Conservation (phyloP, 2,329 filamentous ascomycete genomes). For the Samsoniella hepiali region DNA sequence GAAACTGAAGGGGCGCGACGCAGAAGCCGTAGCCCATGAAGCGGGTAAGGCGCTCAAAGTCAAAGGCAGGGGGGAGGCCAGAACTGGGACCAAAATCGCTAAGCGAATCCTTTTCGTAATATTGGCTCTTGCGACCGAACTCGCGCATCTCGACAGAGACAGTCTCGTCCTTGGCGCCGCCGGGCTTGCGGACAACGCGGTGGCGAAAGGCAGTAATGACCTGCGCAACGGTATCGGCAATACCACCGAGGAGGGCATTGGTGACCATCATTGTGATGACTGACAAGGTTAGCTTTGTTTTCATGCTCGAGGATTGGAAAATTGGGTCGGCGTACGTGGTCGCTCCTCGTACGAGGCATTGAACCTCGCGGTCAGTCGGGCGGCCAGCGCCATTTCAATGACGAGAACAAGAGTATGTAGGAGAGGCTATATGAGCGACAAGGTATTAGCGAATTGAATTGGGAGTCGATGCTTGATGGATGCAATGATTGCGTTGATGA, state of each 20-base stretch:
- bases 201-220: slow-evolving; percentile 80
- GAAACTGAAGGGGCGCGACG: slow-evolving; percentile 93
- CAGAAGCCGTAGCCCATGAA: slow-evolving; percentile 98
- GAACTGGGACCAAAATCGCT: slow-evolving; percentile 42
- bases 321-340: slow-evolving; percentile 57
- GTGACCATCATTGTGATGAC: slow-evolving; percentile 99
- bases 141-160: slow-evolving; percentile 87
- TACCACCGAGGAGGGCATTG: slow-evolving; percentile 90
- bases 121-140: slow-evolving; percentile 74
- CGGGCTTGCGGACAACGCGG: slow-evolving; percentile 61
- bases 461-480: slow-evolving; percentile 20
- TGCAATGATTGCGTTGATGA: neutral
- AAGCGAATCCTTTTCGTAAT: slow-evolving; percentile 62
- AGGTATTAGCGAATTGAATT: slow-evolving; percentile 23
- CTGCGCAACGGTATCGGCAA: slow-evolving; percentile 95
- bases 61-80: slow-evolving; percentile 73
- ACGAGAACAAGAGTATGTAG: slow-evolving; percentile 81
- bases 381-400: slow-evolving; percentile 83
- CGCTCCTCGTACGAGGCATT: slow-evolving; percentile 91
- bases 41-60: slow-evolving; percentile 88
- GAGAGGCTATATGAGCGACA: slow-evolving; percentile 62
- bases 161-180: slow-evolving; percentile 63
- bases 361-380: slow-evolving; percentile 79
- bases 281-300: slow-evolving; percentile 32
- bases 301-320: neutral